Evolutionary conservation across 2,329 filamentous ascomycete genomes (phyloP).

Genomic region (Arachnopeziza araneosa): DNA sequence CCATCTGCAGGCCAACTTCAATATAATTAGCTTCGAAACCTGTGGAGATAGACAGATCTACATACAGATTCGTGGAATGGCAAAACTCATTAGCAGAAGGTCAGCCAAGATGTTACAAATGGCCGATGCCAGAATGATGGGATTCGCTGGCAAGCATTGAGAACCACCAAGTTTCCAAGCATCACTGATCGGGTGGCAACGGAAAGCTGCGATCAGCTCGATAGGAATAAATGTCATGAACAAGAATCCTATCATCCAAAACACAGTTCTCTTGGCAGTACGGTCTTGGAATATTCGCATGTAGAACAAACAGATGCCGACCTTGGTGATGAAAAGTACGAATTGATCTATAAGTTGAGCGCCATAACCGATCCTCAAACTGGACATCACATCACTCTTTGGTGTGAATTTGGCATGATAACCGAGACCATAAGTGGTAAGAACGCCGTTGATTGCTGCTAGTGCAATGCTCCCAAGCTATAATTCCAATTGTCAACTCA

Average conservation of each 20-base stretch:
- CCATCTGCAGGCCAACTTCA: constrained; percentile 15
- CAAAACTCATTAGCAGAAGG: constrained; percentile 16
- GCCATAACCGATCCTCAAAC: constrained; percentile 3
- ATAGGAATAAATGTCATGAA: constrained; percentile 3
- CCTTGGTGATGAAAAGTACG: constrained; percentile 7
- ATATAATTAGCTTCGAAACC: neutral
- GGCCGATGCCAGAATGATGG: constrained; percentile 6
- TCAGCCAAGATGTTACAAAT: constrained; percentile 14
- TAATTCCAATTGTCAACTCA: neutral
- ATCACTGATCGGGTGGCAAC: constrained; percentile 12
- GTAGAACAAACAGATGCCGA: constrained; percentile 9
- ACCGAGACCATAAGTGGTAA: constrained; percentile 7
- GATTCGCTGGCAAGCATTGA: constrained; percentile 6
- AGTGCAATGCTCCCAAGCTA: neutral
- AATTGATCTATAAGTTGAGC: constrained; percentile 6
- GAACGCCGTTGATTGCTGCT: neutral
- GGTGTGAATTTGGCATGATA: constrained; percentile 1
- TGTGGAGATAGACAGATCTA: neutral
- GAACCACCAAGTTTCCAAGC: constrained; percentile 9
- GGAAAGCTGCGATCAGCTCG: constrained; percentile 13
- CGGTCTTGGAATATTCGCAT: constrained; percentile 9
- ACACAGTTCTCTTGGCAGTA: constrained; percentile 2
- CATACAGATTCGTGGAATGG: constrained; percentile 16
- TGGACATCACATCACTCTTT: neutral
- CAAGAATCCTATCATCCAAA: constrained; percentile 6